A percentile compares a stretch with the other conserved stretches of the same genome.
Conservation (phyloP, 768 basidiomycete genomes). For the Mycena belliarum region DNA sequence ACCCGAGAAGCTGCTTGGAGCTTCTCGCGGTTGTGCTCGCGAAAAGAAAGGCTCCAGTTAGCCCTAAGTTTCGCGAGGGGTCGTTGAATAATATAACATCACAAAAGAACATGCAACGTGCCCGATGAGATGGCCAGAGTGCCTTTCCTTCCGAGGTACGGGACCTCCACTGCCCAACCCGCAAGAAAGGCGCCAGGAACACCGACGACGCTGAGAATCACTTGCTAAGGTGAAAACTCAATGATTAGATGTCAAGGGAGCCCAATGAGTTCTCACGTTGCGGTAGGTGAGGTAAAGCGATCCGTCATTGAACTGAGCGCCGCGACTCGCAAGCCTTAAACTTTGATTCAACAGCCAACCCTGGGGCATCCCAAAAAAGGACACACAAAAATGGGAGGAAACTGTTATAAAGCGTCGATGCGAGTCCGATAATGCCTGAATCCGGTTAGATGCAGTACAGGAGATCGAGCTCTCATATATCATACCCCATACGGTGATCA, state of each 20-base stretch:
- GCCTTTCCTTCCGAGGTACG: constrained; percentile 63
- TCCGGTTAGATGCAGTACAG: neutral
- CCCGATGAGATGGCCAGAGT: constrained; percentile 65
- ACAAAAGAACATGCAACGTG: constrained; percentile 35
- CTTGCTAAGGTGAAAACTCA: constrained; percentile 46
- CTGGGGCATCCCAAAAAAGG: no score
- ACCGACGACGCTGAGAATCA: constrained; percentile 67
- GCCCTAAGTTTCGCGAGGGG: constrained; percentile 49
- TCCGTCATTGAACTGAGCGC: constrained; percentile 68
- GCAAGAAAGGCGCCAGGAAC: constrained; percentile 74
- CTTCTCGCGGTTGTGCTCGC: constrained; percentile 73
- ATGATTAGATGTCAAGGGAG: neutral
- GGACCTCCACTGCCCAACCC: constrained; percentile 69
- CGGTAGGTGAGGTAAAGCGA: constrained; percentile 74
- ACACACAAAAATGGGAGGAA: constrained; percentile 25
- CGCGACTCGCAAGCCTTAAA: constrained; percentile 55
- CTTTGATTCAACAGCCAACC: neutral
- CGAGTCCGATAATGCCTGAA: constrained; percentile 72
- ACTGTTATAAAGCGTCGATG: constrained; percentile 54
- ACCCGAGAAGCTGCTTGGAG: constrained; percentile 51
- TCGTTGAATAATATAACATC: constrained; percentile 43
- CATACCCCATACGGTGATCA: constrained; percentile 57
- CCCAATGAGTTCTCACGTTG: constrained; percentile 44
- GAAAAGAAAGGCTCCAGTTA: constrained; percentile 77
- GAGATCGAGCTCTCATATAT: no score